phyloP scores from a whole-genome alignment of 2,329 filamentous ascomycete species.

The Fusarium sp. region DNA sequence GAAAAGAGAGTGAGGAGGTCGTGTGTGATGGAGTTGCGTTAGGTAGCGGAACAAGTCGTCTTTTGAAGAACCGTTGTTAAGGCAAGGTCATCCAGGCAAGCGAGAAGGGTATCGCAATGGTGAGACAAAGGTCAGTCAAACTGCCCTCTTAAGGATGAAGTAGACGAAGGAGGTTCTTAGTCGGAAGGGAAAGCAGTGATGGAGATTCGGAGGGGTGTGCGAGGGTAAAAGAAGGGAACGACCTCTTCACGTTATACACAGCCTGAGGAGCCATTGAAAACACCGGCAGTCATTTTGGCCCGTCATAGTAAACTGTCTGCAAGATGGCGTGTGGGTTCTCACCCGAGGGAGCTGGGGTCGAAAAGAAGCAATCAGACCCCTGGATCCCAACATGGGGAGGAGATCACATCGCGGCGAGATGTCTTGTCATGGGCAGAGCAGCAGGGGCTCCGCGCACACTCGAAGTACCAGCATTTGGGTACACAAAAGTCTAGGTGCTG shows the following conservation, averaged over 20 bases:
- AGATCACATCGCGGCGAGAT: conserved; percentile 42
- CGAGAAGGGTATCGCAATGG: conserved; percentile 48
- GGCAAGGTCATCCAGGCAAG: conserved; percentile 42
- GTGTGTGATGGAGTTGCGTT: conserved; percentile 24
- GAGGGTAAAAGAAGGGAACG: conserved; percentile 54
- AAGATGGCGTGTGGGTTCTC: conserved; percentile 49
- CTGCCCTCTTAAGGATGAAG: conserved; percentile 51
- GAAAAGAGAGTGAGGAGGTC: conserved; percentile 40
- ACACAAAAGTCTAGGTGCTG: conserved; percentile 15
- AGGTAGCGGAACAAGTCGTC: conserved; percentile 41
- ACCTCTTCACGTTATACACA: conserved; percentile 41
- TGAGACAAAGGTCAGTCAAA: conserved; percentile 50
- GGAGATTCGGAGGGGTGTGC: conserved; percentile 48
- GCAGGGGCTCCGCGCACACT: conserved; percentile 24
- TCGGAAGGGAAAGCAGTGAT: conserved; percentile 44
- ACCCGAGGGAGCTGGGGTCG: conserved; percentile 44
- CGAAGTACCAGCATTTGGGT: conserved; percentile 26
- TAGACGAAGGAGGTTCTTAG: conserved; percentile 50
- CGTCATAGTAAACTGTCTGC: conserved; percentile 45
- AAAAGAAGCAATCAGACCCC: conserved; percentile 45
- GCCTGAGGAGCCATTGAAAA: conserved; percentile 36
- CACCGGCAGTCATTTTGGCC: conserved; percentile 45
- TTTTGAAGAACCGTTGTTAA: conserved; percentile 44
- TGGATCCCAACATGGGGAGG: conserved; percentile 42
- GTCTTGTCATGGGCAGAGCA: conserved; percentile 29